phyloP scores from a whole-genome alignment of 495 filamentous ascomycete genomes.

The Aspergillus hancockii region DNA sequence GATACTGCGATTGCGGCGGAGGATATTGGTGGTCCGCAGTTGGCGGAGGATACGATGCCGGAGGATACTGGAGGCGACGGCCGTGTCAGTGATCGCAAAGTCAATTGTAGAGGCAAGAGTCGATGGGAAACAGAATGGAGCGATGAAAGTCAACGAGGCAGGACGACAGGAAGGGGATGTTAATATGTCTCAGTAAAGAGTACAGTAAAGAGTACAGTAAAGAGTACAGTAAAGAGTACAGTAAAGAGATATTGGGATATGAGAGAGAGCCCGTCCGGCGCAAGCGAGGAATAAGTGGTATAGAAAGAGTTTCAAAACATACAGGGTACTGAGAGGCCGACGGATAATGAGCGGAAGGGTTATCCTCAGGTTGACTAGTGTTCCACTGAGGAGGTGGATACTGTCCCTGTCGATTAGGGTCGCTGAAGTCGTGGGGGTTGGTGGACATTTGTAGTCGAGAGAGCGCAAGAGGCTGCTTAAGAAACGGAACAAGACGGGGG shows the following conservation, averaged over 20 bases:
- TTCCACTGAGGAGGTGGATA: conserved; percentile 52
- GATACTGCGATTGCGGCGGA: conserved; percentile 32
- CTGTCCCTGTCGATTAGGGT: conserved; percentile 45
- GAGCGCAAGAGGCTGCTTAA: conserved; percentile 24
- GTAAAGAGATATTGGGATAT: conserved; percentile 6
- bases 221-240: too few relatives aligned
- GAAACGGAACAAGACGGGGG: conserved; percentile 16
- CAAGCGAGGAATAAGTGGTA: not conserved
- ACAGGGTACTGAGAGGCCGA: conserved; percentile 46
- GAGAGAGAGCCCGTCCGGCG: conserved; percentile 4
- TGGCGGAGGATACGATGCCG: conserved; percentile 43
- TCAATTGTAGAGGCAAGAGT: conserved; percentile 5
- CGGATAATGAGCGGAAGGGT: conserved; percentile 33
- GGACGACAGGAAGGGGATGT: not conserved
- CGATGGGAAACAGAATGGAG: conserved; percentile 10
- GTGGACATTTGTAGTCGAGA: conserved; percentile 48
- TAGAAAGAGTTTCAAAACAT: conserved; percentile 22
- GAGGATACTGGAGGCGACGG: conserved; percentile 32
- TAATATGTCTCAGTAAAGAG: not conserved
- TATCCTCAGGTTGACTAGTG: conserved; percentile 45
- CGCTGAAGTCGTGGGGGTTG: conserved; percentile 42
- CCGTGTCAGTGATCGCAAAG: conserved; percentile 14
- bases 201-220: too few relatives aligned
- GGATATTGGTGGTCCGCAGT: conserved; percentile 39
- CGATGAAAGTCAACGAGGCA: not conserved